Evolutionary conservation across 208 protist genomes (phyloP), one percentile per base, ranked within the genome.

Genomic region (Acanthamoeba castellanii): DNA sequence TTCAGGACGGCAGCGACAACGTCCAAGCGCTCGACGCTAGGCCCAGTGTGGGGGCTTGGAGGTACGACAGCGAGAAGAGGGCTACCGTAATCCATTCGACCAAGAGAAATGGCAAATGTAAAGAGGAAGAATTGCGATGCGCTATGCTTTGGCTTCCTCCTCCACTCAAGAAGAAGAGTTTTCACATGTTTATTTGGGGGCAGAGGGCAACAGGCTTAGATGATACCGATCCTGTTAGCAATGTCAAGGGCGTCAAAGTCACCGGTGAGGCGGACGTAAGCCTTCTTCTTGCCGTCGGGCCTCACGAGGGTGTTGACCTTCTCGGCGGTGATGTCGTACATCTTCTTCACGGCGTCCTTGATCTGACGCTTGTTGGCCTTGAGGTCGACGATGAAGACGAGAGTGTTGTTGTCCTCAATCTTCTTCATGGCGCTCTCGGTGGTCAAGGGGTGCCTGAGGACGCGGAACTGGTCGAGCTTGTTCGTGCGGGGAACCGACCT

Each of bases 351-450:
- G 72, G 99, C 99, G 92, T 99, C 97, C 96, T 99, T 99, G 97
- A 99, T 99, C 97, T 99, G 97, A 42, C 96, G 97, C 98, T 99
- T 99, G 98, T 99, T 99, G 59, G 99, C 97, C 89, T 97, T 97
- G 87, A 98, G 96, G 95, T 99, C 99, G 57, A 99, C 99, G 95
- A 99, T 99, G 98, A 99, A 99, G 95, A 99, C 99, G 68, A 99
- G 97, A 52, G 99, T 99, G 99, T 99, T 99, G 98, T 99, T 99
- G 95, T 99, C 99, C 98, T 99, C 99, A 94, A 99, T 99, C 98
- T 99, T 99, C 98, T 99, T 99, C 98, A 99, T 99, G 82, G 99
- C 99, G 96, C 98, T 99, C 96, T 99, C 99, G 34, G 99, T 99
- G 50, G 98, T 99, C 87, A 99, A 96, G 50, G 99, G 99, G 98